Evolutionary conservation across 257 asterid genomes (phyloP).

Genomic region (Solanum clarkiae): DNA sequence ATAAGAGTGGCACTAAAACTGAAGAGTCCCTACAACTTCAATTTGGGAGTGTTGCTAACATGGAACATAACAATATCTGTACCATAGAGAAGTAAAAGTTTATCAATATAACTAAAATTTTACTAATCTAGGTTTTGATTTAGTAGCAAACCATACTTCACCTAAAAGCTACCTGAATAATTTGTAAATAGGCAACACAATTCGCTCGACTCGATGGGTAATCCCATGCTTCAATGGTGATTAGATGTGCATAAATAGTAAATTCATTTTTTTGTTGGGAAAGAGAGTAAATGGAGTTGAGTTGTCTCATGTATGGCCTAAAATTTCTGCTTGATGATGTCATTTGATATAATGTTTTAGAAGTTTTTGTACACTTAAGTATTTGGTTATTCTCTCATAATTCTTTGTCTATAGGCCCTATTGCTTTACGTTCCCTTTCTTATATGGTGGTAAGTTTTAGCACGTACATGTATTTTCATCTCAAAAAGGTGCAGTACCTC

Average conservation of each 20-base stretch:
- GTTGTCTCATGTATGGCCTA: background rate
- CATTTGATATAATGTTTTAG: background rate
- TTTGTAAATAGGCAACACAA: background rate
- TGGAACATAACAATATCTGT: background rate
- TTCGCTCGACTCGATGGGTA: background rate
- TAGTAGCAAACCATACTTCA: background rate
- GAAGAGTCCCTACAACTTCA: background rate
- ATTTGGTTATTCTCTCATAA: background rate
- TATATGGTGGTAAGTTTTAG: background rate
- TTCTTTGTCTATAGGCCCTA: background rate
- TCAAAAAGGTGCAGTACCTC: constrained; percentile 68
- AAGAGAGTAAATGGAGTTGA: background rate
- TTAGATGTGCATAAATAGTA: background rate
- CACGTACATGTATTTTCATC: background rate
- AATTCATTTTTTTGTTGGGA: background rate
- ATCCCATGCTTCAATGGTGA: background rate
- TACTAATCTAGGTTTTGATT: background rate
- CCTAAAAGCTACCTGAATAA: background rate
- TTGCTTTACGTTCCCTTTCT: background rate
- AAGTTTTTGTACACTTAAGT: background rate
- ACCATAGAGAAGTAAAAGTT: background rate
- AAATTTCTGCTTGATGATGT: background rate
- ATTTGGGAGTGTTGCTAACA: background rate
- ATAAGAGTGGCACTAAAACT: background rate
- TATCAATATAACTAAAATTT: background rate